Evolutionary conservation across 352 stramenopile genomes (phyloP), one percentile per base, ranked within the genome.

Genomic region (Pelagophyceae sp.): DNA sequence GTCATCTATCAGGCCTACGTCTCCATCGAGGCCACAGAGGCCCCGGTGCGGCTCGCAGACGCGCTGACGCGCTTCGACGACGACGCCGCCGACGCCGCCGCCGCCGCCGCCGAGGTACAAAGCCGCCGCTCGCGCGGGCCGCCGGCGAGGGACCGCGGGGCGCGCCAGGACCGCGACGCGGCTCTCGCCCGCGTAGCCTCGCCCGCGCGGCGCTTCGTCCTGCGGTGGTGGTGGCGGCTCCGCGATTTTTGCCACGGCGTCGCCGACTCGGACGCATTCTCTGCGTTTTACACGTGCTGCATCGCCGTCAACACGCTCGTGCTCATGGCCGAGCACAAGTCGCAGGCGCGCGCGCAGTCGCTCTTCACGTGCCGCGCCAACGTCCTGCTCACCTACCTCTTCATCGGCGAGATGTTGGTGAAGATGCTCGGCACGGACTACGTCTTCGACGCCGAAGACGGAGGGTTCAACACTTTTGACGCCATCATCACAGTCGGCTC

Each of bases 1-100:
- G 91, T 96, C 72, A 93, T 96, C 80, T 93, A 88, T 27, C 88
- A 95, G 29, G 88, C 94, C 45, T 96, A 95, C 67, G 78, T 80
- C 50, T 38, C 58, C 32, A 70, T 77, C 29, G 78, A 75, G 33
- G 35, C 29, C 58, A 51, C 32, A 25, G n/a, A n/a, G 35, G 11
- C 45, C 45, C 23, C 45, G 45, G 45, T 23, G 45, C 45, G 23
- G 45, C 23, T 54, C 45, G 45, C 11, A 23, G 45, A 54, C 45
- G 11, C 11, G 45, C 11, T 23, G 45, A 11, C 23, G 45, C 23
- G 11, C 11, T 54, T 11, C 45, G 45, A 11, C 11, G 11, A 54
- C 11, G 45, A 11, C 58, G 58, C 29, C 15, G 58, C 58, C 11
- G 23, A 31, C 11, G 58, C 58, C 11, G 58, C 58, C 15, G 23